Base-by-base conservation (phyloP, 805 yeast genomes). In the Nakazawaea pomicola region DNA sequence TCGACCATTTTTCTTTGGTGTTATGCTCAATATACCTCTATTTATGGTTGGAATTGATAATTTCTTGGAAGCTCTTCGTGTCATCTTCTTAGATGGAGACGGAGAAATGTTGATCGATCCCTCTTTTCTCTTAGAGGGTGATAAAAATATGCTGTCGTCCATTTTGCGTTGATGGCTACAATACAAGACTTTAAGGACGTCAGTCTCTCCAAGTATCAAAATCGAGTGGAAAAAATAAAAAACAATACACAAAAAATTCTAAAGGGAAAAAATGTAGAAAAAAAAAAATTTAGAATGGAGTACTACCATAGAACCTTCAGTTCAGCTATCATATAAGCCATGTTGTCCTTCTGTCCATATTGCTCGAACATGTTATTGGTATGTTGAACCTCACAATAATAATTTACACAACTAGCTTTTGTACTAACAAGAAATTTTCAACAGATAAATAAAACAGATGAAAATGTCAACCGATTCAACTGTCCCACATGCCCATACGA, bases 401-500 rank as follows among this genome's bases (percentile, higher is more conserved):
- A 21, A 31, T 33, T 21, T 19, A 28, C 5, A 33, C 23, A 8
- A 18, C 39, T 24, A 11, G 25, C 29, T 27, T 28, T 39, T n/a
- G 12, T 14, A 29, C n/a, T 25, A 21, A 28, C 41, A 44, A 36
- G 33, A 38, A 5, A 29, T 29, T 20, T 46, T 17, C 38, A 62
- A 14, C 35, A 64, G 61, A 70, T 86, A 29, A 70, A 87, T 1
- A 70, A 74, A n/a, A 75, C 80, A 1, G 76, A 75, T 12, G 70
- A 71, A 34, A 64, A 65, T 45, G 66, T 72, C 43, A 82, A 83
- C 54, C 70, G 86, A 38, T 78, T 91, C 52, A 81, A 86, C 49
- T 93, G 99, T 62, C 80, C 88, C 8, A 87, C 98, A 1, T 93
- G 99, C 58, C 97, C 99, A 0, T 93, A 93, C 53, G 91, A 88